Evolutionary conservation across 345 rosid genomes (phyloP).

Genomic region (Dipteronia sinensis): DNA sequence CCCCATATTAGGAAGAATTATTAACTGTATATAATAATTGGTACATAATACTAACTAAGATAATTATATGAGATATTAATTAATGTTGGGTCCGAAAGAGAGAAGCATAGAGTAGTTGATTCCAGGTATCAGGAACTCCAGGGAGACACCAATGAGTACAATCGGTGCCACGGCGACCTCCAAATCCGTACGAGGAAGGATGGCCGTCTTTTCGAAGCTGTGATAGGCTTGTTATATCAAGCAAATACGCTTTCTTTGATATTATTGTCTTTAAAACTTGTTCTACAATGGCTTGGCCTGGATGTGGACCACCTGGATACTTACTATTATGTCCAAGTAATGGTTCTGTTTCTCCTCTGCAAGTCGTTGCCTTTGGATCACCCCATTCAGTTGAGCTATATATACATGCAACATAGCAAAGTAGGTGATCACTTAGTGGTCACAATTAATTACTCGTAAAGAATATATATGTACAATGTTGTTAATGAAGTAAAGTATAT

Average conservation of each 20-base stretch:
- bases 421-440: too few species aligned
- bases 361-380: conserved; percentile 24
- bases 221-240: conserved; percentile 39
- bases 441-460: too few species aligned
- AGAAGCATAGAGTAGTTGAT: conserved; percentile 37
- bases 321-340: background rate
- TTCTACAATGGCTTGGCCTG: conserved; percentile 32
- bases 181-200: conserved; percentile 38
- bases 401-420: background rate
- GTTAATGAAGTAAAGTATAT: too few species aligned
- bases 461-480: too few species aligned
- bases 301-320: conserved; percentile 32
- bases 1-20: too few species aligned
- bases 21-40: background rate
- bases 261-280: conserved; percentile 30
- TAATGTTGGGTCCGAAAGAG: conserved; percentile 7
- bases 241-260: conserved; percentile 42
- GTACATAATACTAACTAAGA: background rate
- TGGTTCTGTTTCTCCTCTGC: conserved; percentile 38
- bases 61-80: too few species aligned
- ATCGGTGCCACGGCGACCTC: conserved; percentile 37
- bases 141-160: conserved; percentile 71
- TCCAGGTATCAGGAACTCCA: conserved; percentile 63
- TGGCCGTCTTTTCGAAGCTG: conserved; percentile 54
- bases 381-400: conserved; percentile 42